phyloP scores from a whole-genome alignment of 129 eudicot genomes.

The Ambrosia artemisiifolia region DNA sequence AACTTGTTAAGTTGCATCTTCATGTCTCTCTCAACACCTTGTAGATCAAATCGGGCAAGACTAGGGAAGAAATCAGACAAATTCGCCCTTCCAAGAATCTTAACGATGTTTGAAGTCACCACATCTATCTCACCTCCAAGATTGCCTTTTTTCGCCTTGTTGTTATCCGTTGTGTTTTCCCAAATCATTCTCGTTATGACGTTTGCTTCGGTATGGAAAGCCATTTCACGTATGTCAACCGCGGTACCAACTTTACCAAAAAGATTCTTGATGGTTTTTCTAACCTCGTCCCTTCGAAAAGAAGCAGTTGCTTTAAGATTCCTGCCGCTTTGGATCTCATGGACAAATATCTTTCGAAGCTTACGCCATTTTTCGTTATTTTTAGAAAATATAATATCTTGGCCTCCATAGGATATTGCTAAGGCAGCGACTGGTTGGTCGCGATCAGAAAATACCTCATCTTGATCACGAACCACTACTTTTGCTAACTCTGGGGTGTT shows the following conservation, averaged over 20 bases:
- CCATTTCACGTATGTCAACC: background rate
- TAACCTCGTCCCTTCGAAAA: slow-evolving; percentile 11
- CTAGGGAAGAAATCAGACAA: background rate
- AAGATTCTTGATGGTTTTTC: background rate
- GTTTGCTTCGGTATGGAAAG: background rate
- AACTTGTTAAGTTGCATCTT: background rate
- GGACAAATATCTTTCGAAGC: slow-evolving; percentile 17
- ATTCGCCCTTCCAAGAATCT: background rate
- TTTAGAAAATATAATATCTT: background rate
- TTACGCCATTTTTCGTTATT: slow-evolving; percentile 11
- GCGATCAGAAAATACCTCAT: background rate
- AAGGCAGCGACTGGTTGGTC: background rate
- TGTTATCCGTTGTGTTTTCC: background rate
- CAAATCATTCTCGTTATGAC: background rate
- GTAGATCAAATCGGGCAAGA: slow-evolving; percentile 13
- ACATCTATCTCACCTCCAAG: background rate
- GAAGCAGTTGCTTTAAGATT: background rate
- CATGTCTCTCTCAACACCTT: slow-evolving; percentile 3
- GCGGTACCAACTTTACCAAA: background rate
- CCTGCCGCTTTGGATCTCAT: slow-evolving; percentile 6
- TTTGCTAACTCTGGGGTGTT: slow-evolving; percentile 13
- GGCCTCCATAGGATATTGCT: background rate
- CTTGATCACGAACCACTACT: slow-evolving; percentile 9
- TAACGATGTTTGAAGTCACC: background rate
- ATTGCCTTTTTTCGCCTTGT: background rate